phyloP scores from a whole-genome alignment of 176 grass and related monocot species.

The Juncus effusus region DNA sequence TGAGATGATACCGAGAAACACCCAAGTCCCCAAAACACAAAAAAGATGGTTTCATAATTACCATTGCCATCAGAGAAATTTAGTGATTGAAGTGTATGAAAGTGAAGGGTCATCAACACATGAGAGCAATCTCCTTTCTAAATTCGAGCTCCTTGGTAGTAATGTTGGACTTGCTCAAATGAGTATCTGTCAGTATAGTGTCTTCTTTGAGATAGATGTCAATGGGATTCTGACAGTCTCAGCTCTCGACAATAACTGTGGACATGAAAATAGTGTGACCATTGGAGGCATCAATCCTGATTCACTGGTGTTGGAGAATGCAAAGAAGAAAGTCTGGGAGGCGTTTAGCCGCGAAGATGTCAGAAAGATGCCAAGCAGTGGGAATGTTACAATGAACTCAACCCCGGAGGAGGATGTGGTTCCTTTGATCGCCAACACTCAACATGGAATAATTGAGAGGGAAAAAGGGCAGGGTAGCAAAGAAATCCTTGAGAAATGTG shows the following conservation, averaged over 20 bases:
- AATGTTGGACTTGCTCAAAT: constrained; percentile 1
- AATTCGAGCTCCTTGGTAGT: constrained; percentile 24
- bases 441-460: too few species aligned
- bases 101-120: constrained; percentile 6
- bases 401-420: too few species aligned
- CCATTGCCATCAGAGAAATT: too few species aligned
- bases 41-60: too few species aligned
- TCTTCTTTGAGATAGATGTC: constrained; percentile 28
- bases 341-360: too few species aligned
- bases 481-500: not conserved
- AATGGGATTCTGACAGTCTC: constrained; percentile 24
- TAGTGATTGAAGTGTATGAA: constrained; percentile 25
- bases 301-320: too few species aligned
- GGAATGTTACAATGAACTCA: too few species aligned
- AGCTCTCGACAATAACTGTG: constrained; percentile 14
- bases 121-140: constrained; percentile 26
- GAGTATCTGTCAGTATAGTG: constrained; percentile 15
- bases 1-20: too few species aligned
- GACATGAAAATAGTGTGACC: constrained; percentile 19
- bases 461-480: constrained; percentile 1
- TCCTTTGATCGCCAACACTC: too few species aligned
- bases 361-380: too few species aligned
- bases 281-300: constrained; percentile 16
- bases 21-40: too few species aligned
- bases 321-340: too few species aligned